phyloP scores from a whole-genome alignment of 2,329 filamentous ascomycete species.

The Immersiporthe knoxdaviesiana region DNA sequence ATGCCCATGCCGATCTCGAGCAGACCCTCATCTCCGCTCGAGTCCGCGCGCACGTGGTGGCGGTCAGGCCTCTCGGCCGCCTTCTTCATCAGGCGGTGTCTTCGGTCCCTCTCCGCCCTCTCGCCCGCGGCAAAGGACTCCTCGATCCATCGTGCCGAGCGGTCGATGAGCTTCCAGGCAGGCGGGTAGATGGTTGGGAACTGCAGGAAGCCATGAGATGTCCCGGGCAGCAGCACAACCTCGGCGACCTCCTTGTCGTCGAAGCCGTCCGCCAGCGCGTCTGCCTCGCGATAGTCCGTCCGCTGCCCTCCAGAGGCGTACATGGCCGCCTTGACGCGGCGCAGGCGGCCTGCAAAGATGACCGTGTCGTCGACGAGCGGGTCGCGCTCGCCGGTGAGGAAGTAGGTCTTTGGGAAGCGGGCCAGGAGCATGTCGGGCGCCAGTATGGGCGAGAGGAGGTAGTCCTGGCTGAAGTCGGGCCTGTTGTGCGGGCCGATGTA shows the following conservation, averaged over 20 bases:
- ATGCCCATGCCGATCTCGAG: constrained; percentile 85
- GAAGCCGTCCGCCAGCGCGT: constrained; percentile 58
- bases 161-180: constrained; percentile 84
- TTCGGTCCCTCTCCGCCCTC: constrained; percentile 41
- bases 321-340: constrained; percentile 71
- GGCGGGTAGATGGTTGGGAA: constrained; percentile 88
- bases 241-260: constrained; percentile 77
- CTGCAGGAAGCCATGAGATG: constrained; percentile 92
- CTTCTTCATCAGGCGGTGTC: constrained; percentile 28
- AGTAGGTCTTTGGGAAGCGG: constrained; percentile 91
- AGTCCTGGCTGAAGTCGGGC: constrained; percentile 90
- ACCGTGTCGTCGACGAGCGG: constrained; percentile 96
- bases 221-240: constrained; percentile 82
- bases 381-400: constrained; percentile 92
- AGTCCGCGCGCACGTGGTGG: constrained; percentile 59
- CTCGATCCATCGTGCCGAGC: constrained; percentile 79
- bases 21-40: constrained; percentile 80
- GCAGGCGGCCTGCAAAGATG: constrained; percentile 88
- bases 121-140: constrained; percentile 68
- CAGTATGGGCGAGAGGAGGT: constrained; percentile 84
- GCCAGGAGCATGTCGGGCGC: constrained; percentile 83
- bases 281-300: constrained; percentile 51
- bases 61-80: constrained; percentile 38
- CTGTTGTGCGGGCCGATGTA: constrained; percentile 94
- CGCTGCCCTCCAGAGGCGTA: constrained; percentile 55